Percentiles rank a stretch among this genome's conserved stretches.
These are phyloP conservation scores for Sherardia arvensis DNA, from an alignment of 257 asterid genomes.

Conservation along the genomic window DNA sequence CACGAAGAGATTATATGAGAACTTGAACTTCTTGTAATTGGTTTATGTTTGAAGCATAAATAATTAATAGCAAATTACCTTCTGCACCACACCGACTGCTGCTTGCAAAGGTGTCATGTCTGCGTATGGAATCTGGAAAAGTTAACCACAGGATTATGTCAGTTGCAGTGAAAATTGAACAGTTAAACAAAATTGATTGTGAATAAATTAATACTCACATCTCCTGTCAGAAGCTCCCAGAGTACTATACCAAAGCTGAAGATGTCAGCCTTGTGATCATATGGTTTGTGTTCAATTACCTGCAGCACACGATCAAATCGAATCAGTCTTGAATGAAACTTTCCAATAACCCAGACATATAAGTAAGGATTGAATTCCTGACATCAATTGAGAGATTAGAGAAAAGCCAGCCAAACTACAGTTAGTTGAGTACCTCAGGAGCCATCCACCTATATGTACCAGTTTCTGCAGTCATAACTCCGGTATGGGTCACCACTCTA, in stretches of 20 bases:
- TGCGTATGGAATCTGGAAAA: constrained; percentile 40
- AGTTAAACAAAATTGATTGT: not conserved
- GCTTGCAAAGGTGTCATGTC: constrained; percentile 44
- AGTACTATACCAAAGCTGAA: constrained; percentile 38
- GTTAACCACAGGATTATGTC: not conserved
- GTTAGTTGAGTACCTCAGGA: constrained; percentile 62
- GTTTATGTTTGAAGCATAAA: not conserved
- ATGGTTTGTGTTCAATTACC: constrained; percentile 46
- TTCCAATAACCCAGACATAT: too few species aligned
- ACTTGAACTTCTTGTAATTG: constrained; percentile 1
- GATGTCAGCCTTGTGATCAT: constrained; percentile 41
- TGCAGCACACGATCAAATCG: constrained; percentile 10
- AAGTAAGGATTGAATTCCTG: not conserved
- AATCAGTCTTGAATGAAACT: not conserved
- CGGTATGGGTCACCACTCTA: constrained; percentile 77
- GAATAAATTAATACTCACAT: constrained; percentile 22
- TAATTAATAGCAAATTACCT: constrained; percentile 19
- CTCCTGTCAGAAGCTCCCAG: constrained; percentile 48
- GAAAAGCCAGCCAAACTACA: constrained; percentile 4
- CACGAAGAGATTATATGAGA: not conserved
- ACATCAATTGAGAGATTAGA: not conserved
- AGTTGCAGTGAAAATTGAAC: not conserved
- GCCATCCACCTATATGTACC: constrained; percentile 99
- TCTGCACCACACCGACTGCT: constrained; percentile 42
- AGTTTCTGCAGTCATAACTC: constrained; percentile 98